Conservation (phyloP, 2,329 filamentous ascomycete genomes). For the Scytalidium lignicola region DNA sequence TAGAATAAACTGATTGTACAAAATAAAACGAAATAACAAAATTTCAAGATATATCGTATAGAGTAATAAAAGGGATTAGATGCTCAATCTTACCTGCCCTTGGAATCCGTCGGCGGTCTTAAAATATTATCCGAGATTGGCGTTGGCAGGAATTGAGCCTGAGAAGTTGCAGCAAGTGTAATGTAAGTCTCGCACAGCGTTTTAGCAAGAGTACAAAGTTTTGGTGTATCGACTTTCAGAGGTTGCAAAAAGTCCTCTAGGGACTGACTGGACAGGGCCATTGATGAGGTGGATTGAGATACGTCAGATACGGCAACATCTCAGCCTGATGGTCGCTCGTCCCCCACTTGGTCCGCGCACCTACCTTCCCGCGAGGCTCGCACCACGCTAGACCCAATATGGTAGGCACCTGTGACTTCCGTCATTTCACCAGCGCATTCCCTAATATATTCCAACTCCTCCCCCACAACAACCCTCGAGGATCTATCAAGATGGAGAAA, state of each 20-base stretch:
- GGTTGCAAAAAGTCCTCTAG: constrained; percentile 44
- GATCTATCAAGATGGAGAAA: not conserved
- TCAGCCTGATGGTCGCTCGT: not conserved
- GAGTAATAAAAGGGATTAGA: not conserved
- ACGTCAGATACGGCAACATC: not conserved
- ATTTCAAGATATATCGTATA: not conserved
- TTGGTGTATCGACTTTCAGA: constrained; percentile 42
- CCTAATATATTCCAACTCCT: not conserved
- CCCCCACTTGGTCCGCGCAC: not conserved
- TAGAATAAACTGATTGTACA: not conserved
- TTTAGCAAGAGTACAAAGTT: constrained; percentile 41
- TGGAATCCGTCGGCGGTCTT: constrained; percentile 41
- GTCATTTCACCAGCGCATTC: not conserved
- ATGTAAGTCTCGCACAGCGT: constrained; percentile 44
- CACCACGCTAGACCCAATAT: not conserved
- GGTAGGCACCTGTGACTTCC: not conserved
- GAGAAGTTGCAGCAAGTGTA: constrained; percentile 45
- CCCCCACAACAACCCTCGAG: not conserved
- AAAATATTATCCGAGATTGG: constrained; percentile 57
- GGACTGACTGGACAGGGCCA: not conserved
- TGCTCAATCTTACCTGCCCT: constrained; percentile 38
- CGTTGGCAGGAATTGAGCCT: constrained; percentile 54
- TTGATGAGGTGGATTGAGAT: not conserved
- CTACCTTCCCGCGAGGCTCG: not conserved
- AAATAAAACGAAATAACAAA: constrained; percentile 4